These are phyloP conservation scores for Antitrichia curtipendula DNA, from an alignment of 225 moss, liverwort and hornwort genomes.

Conservation along the genomic window DNA sequence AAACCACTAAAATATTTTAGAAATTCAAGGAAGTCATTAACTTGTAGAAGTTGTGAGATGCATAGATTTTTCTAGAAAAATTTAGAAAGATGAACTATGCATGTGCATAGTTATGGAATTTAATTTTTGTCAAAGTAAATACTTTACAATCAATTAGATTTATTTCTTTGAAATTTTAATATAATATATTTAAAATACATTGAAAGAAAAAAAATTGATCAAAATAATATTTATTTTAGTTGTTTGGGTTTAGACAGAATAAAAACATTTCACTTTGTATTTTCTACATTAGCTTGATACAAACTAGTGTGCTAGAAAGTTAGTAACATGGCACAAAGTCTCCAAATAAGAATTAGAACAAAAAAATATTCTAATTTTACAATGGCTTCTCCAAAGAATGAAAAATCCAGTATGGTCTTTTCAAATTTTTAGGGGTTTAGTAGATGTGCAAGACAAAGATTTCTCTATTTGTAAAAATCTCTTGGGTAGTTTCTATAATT, in stretches of 20 bases:
- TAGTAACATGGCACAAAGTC: background rate
- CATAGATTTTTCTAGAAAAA: background rate
- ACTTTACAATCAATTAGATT: background rate
- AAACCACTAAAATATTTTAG: background rate
- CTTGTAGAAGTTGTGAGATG: background rate
- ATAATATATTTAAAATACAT: too few species aligned
- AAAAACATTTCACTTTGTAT: background rate
- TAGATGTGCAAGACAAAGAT: background rate
- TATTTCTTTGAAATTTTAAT: background rate
- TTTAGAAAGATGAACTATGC: background rate
- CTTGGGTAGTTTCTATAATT: background rate
- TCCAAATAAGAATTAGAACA: fast-evolving
- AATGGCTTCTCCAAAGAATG: background rate
- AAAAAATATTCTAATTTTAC: fast-evolving
- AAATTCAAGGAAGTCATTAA: background rate
- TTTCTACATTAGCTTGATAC: too few species aligned
- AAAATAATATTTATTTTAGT: background rate
- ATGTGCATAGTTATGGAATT: background rate
- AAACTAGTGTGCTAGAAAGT: background rate
- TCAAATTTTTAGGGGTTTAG: background rate
- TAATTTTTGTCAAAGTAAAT: background rate
- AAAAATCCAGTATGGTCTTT: background rate
- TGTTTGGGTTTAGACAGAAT: fast-evolving
- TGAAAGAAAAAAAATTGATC: background rate
- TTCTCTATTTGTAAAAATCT: background rate